Conservation (phyloP, 306 rosid genomes). For the Fragaria ananassa region DNA sequence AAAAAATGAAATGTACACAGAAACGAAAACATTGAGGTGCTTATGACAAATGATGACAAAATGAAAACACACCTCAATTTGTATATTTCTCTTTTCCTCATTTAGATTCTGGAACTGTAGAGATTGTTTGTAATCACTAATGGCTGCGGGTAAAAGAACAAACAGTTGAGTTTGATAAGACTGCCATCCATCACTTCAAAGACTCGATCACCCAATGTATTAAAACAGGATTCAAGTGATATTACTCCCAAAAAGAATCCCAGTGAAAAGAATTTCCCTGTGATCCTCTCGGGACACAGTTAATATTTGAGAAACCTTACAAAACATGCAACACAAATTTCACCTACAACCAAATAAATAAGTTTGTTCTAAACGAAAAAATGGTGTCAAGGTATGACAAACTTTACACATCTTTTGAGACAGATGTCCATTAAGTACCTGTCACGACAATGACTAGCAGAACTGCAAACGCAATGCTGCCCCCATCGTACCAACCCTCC, state of each 20-base stretch:
- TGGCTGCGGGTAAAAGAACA: conserved; percentile 43
- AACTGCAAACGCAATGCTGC: conserved; percentile 98
- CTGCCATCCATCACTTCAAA: not conserved
- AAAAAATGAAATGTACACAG: conserved; percentile 10
- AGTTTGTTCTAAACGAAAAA: not conserved
- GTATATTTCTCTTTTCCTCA: conserved; percentile 94
- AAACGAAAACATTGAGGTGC: not conserved
- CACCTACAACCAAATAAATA: not conserved
- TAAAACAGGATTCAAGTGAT: not conserved
- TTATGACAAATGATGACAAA: not conserved
- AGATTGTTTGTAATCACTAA: conserved; percentile 92
- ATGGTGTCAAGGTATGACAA: not conserved
- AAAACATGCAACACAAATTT: not conserved
- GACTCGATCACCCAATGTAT: not conserved
- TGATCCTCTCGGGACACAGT: too few species aligned
- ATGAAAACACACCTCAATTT: conserved; percentile 57
- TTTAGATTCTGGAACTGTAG: conserved; percentile 91
- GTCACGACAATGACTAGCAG: conserved; percentile 86
- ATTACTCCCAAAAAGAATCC: not conserved
- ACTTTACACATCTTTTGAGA: not conserved
- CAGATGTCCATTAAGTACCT: conserved; percentile 41
- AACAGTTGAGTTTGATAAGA: conserved; percentile 1
- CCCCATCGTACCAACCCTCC: conserved; percentile 99
- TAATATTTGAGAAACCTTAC: not conserved
- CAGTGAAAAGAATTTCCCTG: not conserved